Conservation (phyloP, 441 rosid species). For the Populus hybrid region DNA sequence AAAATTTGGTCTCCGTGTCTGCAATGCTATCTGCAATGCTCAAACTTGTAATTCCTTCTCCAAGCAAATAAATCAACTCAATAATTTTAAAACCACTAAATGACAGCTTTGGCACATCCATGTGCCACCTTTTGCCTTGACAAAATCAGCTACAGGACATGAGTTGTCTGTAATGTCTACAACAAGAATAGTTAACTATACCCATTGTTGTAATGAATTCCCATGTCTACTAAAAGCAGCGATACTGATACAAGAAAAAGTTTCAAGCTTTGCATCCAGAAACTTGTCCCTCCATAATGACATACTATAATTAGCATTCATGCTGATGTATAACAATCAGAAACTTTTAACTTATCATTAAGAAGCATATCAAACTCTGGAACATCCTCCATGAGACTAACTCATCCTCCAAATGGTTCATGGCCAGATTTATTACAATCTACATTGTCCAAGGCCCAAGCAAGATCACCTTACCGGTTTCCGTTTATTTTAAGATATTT, state of each 20-base stretch:
- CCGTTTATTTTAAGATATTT: neutral
- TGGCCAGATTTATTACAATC: neutral
- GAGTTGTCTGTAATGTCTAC: neutral
- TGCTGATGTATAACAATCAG: neutral
- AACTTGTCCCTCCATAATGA: neutral
- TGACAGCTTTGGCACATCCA: neutral
- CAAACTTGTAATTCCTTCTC: neutral
- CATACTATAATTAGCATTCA: neutral
- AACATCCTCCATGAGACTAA: neutral
- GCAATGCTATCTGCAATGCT: neutral
- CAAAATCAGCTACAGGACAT: neutral
- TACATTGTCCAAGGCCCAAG: neutral
- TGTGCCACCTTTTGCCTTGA: neutral
- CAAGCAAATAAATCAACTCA: neutral
- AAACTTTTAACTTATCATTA: neutral
- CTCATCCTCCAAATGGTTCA: neutral
- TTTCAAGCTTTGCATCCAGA: neutral
- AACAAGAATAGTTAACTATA: neutral
- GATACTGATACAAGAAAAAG: neutral
- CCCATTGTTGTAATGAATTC: neutral
- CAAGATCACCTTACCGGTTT: neutral
- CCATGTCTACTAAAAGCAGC: neutral
- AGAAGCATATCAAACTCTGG: neutral
- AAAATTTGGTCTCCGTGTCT: neutral
- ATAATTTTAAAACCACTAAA: too few species aligned